Evolutionary conservation across 768 basidiomycete species (phyloP).

Genomic region (Suillus discolor): DNA sequence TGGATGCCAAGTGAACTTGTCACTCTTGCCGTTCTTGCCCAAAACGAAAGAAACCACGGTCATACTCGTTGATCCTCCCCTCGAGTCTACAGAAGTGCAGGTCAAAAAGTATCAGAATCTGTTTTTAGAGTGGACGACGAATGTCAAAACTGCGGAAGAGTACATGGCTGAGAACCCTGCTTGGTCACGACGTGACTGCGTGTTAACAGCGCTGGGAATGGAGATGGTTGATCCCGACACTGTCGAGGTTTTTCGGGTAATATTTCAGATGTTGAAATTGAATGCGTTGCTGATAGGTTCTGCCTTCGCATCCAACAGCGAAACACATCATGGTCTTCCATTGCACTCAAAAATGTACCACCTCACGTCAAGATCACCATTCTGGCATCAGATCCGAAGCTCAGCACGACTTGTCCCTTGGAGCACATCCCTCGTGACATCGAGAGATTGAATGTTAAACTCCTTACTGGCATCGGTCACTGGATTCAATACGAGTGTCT

Average conservation of each 20-base stretch:
- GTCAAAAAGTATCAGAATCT: background rate
- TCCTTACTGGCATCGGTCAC: constrained; percentile 21
- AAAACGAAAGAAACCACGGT: constrained; percentile 10
- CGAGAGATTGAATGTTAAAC: background rate
- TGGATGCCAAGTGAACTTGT: constrained; percentile 15
- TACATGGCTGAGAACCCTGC: constrained; percentile 16
- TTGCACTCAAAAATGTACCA: constrained; percentile 6
- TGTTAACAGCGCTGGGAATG: constrained; percentile 15
- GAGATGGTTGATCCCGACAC: constrained; percentile 4
- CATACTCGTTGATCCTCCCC: constrained; percentile 17
- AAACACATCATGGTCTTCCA: constrained; percentile 24
- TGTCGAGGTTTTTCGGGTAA: background rate
- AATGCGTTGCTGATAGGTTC: background rate
- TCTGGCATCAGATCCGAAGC: constrained; percentile 22
- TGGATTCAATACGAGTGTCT: constrained; percentile 31
- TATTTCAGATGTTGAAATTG: background rate
- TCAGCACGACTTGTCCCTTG: background rate
- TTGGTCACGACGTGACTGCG: constrained; percentile 20
- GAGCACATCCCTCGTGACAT: constrained; percentile 16
- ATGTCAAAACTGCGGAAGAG: background rate
- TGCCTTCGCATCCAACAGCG: background rate
- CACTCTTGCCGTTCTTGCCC: constrained; percentile 20
- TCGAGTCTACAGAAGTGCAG: background rate
- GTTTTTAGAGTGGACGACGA: background rate
- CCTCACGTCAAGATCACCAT: constrained; percentile 18